Conservation (phyloP, 106 monocot species). For the Dioscorea zingiberensis region DNA sequence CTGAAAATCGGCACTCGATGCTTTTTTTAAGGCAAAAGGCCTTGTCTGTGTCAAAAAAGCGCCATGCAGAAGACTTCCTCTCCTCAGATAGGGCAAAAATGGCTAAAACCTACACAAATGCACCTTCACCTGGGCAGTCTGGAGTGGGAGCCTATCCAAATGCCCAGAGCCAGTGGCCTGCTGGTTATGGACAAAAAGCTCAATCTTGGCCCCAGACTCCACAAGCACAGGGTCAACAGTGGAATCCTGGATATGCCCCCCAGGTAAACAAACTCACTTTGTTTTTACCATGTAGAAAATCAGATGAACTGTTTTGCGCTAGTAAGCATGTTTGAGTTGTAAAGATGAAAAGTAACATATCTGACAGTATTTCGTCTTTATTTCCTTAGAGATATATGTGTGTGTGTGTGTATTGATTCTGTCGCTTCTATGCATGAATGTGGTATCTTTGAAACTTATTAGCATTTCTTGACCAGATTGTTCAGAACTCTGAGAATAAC, state of each 20-base stretch:
- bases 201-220: constrained; percentile 56
- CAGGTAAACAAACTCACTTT: constrained; percentile 40
- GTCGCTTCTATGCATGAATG: no score
- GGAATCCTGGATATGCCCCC: constrained; percentile 74
- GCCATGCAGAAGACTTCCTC: constrained; percentile 69
- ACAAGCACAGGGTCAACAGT: constrained; percentile 63
- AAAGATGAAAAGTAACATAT: no score
- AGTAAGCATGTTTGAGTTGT: no score
- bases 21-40: constrained; percentile 66
- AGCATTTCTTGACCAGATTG: no score
- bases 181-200: constrained; percentile 65
- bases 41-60: constrained; percentile 51
- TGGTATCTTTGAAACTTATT: no score
- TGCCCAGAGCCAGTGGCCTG: constrained; percentile 66
- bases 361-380: no score
- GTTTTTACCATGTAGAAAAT: no score
- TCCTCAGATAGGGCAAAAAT: constrained; percentile 67
- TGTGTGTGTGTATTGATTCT: no score
- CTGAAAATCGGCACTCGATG: constrained; percentile 49
- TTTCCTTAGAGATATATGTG: no score
- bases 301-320: no score
- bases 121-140: constrained; percentile 38
- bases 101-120: constrained; percentile 32
- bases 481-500: no score
- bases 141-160: constrained; percentile 55